Conservation (phyloP, 78 protist species). For the Chrysochromulina parva region DNA sequence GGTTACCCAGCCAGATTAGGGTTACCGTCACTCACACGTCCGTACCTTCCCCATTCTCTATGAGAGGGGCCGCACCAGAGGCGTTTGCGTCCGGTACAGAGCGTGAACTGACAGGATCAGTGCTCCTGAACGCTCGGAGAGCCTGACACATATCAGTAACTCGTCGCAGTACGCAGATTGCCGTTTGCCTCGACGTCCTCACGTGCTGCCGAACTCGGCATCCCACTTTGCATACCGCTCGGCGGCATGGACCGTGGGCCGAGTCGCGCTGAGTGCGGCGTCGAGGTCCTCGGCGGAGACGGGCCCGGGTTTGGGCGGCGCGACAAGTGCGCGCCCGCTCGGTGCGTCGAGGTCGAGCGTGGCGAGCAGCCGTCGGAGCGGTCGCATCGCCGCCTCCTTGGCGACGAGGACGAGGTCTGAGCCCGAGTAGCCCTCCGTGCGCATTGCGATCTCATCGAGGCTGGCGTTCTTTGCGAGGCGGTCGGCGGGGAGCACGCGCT, state of each 20-base stretch:
- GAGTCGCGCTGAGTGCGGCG: neutral
- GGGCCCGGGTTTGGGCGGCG: neutral
- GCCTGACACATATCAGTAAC: too few species aligned
- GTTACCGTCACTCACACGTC: too few species aligned
- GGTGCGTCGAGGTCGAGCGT: conserved; percentile 27
- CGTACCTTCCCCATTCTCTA: too few species aligned
- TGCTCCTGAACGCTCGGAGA: too few species aligned
- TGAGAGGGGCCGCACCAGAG: too few species aligned
- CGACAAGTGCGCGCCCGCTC: too few species aligned
- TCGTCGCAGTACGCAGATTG: too few species aligned
- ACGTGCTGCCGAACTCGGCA: neutral
- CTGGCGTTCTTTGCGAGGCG: neutral
- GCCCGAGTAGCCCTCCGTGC: conserved; percentile 59
- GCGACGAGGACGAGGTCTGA: conserved; percentile 64
- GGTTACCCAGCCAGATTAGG: too few species aligned
- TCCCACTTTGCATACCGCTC: neutral
- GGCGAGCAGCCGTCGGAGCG: conserved; percentile 58
- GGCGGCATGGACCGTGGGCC: neutral
- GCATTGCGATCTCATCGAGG: neutral
- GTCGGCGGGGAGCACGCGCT: neutral
- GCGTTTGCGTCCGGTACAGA: too few species aligned
- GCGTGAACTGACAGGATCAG: too few species aligned
- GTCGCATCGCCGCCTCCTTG: conserved; percentile 72
- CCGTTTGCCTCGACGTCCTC: neutral
- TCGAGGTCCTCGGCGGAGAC: neutral